A percentile compares a stretch with the other conserved stretches of the same genome.
These are phyloP conservation scores for Barbatosphaeria neglecta DNA, from an alignment of 495 filamentous ascomycete genomes.

Conservation along the genomic window DNA sequence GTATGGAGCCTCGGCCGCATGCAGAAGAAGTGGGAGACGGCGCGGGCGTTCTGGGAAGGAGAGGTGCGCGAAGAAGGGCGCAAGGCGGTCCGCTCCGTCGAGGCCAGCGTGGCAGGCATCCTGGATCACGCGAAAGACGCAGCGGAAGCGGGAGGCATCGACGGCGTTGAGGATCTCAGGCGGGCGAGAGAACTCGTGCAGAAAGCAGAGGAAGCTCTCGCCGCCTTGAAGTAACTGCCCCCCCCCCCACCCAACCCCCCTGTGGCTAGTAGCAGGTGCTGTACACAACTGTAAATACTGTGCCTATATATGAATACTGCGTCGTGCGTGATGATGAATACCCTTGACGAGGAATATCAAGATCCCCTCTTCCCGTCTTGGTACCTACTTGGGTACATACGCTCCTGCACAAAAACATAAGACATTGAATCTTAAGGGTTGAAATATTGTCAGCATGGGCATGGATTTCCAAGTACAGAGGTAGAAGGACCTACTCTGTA, in stretches of 20 bases:
- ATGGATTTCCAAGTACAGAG: background rate
- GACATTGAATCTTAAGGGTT: background rate
- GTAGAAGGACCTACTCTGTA: background rate
- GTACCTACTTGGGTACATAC: no score
- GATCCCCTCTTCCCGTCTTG: no score
- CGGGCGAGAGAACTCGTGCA: slow-evolving; percentile 45
- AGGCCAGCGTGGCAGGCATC: slow-evolving; percentile 47
- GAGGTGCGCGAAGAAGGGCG: slow-evolving; percentile 73
- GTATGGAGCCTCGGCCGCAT: slow-evolving; percentile 61
- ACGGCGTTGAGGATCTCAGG: slow-evolving; percentile 33
- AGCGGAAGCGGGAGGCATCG: slow-evolving; percentile 12
- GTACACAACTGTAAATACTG: no score
- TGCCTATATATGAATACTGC: no score
- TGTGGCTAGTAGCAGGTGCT: no score
- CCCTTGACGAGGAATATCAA: no score
- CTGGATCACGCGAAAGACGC: slow-evolving; percentile 34
- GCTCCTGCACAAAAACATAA: background rate
- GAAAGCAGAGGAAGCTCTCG: slow-evolving; percentile 28
- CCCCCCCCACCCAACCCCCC: background rate
- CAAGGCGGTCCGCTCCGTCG: slow-evolving; percentile 55
- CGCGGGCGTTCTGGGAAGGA: slow-evolving; percentile 58
- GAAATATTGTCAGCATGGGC: background rate
- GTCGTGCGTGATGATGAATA: no score
- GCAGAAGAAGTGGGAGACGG: slow-evolving; percentile 69
- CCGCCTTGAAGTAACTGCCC: slow-evolving; percentile 15